These are phyloP conservation scores for Trichothecium roseum DNA, from an alignment of 2,329 filamentous ascomycete species.

Conservation along the genomic window DNA sequence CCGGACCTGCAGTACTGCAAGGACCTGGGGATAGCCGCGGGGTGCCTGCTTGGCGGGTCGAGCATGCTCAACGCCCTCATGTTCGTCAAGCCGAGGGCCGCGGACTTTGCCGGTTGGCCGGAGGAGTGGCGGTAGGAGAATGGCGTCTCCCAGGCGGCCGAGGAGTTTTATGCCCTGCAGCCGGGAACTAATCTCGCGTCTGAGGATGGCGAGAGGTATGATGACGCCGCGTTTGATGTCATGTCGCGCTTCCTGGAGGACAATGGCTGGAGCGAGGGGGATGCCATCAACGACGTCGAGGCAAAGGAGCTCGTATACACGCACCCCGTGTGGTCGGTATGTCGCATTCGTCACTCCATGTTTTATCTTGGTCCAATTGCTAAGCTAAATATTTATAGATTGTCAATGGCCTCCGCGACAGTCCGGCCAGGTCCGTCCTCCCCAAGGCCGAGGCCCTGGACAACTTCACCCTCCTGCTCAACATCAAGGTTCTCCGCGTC, in stretches of 20 bases:
- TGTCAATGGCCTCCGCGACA: slow-evolving; percentile 53
- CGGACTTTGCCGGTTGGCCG: slow-evolving; percentile 64
- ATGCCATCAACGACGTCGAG: slow-evolving; percentile 46
- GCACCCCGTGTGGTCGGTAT: slow-evolving; percentile 54
- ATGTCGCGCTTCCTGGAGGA: slow-evolving; percentile 46
- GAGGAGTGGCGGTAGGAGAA: slow-evolving; percentile 51
- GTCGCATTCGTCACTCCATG: too few species aligned
- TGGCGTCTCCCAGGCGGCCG: slow-evolving; percentile 41
- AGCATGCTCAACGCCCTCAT: slow-evolving; percentile 57
- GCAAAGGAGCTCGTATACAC: slow-evolving; percentile 56
- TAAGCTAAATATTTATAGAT: slow-evolving; percentile 39
- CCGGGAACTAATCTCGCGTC: slow-evolving; percentile 48
- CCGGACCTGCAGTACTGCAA: slow-evolving; percentile 31
- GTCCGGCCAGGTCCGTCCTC: slow-evolving; percentile 60
- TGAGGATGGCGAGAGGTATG: slow-evolving; percentile 54
- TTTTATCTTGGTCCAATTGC: too few species aligned
- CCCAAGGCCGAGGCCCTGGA: slow-evolving; percentile 44
- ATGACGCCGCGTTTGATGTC: slow-evolving; percentile 53
- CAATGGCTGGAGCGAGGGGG: slow-evolving; percentile 52
- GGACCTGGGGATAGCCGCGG: slow-evolving; percentile 23
- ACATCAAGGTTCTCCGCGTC: slow-evolving; percentile 55
- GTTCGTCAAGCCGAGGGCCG: slow-evolving; percentile 53
- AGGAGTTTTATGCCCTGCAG: slow-evolving; percentile 48
- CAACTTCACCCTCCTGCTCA: slow-evolving; percentile 56
- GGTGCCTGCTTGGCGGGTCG: slow-evolving; percentile 56